These are phyloP conservation scores for Calonectria pauciramosa DNA, from an alignment of 2,329 filamentous ascomycete species.

Conservation along the genomic window DNA sequence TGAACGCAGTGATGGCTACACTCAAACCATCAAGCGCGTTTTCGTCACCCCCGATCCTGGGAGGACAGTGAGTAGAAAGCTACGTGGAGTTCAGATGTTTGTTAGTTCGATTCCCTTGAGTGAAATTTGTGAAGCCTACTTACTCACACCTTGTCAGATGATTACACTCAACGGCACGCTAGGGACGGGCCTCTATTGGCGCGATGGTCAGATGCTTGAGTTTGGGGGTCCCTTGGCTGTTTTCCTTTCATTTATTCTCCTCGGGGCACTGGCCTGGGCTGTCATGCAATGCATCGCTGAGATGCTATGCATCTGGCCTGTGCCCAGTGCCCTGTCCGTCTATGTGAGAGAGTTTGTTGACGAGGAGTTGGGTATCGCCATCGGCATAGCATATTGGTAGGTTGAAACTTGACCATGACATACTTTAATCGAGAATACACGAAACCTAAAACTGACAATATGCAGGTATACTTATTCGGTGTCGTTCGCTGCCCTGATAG, in stretches of 20 bases:
- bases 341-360: constrained; percentile 5
- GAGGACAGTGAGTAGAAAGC: background rate
- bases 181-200: constrained; percentile 11
- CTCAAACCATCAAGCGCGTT: background rate
- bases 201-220: constrained; percentile 8
- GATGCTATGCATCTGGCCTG: constrained; percentile 12
- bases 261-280: constrained; percentile 6
- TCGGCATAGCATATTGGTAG: constrained; percentile 9
- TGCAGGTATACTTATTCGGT: constrained; percentile 9
- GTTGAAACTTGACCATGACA: background rate
- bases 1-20: background rate
- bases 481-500: background rate
- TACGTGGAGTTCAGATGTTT: constrained; percentile 3
- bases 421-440: background rate
- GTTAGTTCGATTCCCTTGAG: background rate
- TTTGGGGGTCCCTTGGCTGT: background rate
- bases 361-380: constrained; percentile 6
- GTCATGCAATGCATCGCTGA: constrained; percentile 14
- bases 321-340: constrained; percentile 7
- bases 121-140: background rate
- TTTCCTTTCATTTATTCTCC: background rate
- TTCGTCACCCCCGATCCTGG: background rate
- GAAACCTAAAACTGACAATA: background rate
- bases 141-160: background rate
- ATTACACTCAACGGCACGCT: constrained; percentile 9